Evolutionary conservation across 352 stramenopile genomes (phyloP).

Genomic region (Phytophthora litchii): DNA sequence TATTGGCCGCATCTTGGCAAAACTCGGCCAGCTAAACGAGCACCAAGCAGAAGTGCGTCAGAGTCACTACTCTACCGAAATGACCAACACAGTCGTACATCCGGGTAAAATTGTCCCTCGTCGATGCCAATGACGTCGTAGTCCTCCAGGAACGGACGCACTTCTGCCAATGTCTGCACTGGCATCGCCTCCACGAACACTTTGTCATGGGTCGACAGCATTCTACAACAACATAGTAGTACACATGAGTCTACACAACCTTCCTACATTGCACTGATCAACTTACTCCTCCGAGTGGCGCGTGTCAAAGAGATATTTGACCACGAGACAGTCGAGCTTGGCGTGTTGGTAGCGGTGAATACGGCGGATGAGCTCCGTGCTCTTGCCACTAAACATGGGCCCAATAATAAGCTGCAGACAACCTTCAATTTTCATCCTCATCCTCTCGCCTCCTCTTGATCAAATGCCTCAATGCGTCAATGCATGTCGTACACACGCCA

Average conservation of each 20-base stretch:
- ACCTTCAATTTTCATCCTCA: constrained; percentile 48
- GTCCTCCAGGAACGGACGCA: constrained; percentile 60
- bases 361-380: constrained; percentile 85
- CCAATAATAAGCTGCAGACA: constrained; percentile 86
- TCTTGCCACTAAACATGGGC: constrained; percentile 91
- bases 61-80: constrained; percentile 12
- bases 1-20: constrained; percentile 68
- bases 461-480: no score
- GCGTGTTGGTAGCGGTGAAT: constrained; percentile 83
- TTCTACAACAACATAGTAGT: constrained; percentile 30
- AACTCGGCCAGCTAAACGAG: constrained; percentile 68
- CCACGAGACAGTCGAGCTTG: constrained; percentile 77
- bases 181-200: constrained; percentile 70
- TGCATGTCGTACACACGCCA: constrained; percentile 4
- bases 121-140: constrained; percentile 88
- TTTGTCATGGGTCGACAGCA: constrained; percentile 81
- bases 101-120: constrained; percentile 87
- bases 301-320: constrained; percentile 84
- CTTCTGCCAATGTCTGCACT: constrained; percentile 60
- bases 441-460: constrained; percentile 20
- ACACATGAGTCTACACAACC: constrained; percentile 2
- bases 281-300: constrained; percentile 78
- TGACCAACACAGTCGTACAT: constrained; percentile 38
- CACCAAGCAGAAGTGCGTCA: no score
- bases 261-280: neutral